Evolutionary conservation across 768 basidiomycete genomes (phyloP), one percentile per base, ranked within the genome.

Genomic region (Termitomyces sp.): DNA sequence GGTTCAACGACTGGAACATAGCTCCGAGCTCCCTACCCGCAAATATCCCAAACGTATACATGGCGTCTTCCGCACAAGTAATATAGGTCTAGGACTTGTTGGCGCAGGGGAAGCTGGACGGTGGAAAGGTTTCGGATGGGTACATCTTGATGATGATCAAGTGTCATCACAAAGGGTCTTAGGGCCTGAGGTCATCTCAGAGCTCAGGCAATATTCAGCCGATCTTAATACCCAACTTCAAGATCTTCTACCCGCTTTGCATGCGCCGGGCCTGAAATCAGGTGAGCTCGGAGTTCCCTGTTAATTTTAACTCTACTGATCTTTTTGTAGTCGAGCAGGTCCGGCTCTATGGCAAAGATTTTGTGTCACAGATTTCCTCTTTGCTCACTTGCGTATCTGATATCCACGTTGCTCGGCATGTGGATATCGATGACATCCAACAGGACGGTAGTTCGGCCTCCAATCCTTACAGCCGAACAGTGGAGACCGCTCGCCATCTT

Each of bases 61-160:
- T 30, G 90, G 86, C 8, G 79, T 79, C 14, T 85, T 90, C 62
- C 75, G 77, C 20, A 79, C 85, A 0, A 71, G 74, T 13, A 83
- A 87, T 61, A 71, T 93, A 46, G 93, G 93, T 0, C 70, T 86
- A 18, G 89, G 91, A 16, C 76, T 92, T n/a, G 80, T 90, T 36
- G 93, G 93, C 18, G 90, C 86, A 3, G 92, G 93, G 4, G 75
- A 78, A 52, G 92, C 79, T 24, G 91, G 81, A 9, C 74, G 76
- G 22, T 94, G 92, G 92, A 89, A 84, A 63, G 93, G 91, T 13
- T 90, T 92, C 62, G 94, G 93, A 35, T 94, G 87, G 80, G 81
- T 89, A 43, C 76, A 81, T 26, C 67, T 80, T 45, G 78, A 80
- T 40, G 79, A 80, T 32, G 75, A 79, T 7, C 74, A 75, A 20